Evolutionary conservation across 306 rosid species (phyloP), one percentile per base, ranked within the genome.

Genomic region (Ormosia emarginata): DNA sequence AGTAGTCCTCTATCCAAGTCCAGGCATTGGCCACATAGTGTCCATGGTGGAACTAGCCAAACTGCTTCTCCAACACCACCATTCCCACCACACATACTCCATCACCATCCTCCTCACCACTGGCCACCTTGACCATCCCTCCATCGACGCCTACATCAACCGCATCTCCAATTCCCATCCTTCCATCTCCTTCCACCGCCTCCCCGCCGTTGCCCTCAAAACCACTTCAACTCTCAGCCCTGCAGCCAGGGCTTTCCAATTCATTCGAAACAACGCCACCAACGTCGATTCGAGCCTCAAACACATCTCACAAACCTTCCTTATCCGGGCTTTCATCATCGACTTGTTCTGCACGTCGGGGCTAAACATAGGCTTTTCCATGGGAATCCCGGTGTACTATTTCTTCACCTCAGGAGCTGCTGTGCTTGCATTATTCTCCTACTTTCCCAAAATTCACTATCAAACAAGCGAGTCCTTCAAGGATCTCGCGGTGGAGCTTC

Each of bases 341-440:
- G 87, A 84, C 12, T 36, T 84, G 36, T 84, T 79, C 32, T 84
- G 87, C 36, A 37, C 72, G 0, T 39, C 84, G 17, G 77, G 78
- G 0, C 37, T 79, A 24, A 62, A 40, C 4, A 0, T 44, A 0
- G 84, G 68, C n/a, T 24, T 77, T 1, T 8, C 52, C 0, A 7
- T 79, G 1, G 55, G 17, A 30, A 79, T 84, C 18, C 84, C 87
- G 0, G 81, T 79, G 0, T 79, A 74, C 74, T 84, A 47, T 55
- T 84, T 79, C 73, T 47, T 84, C 81, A 37, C 84, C 2, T 84
- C 84, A 2, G 81, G 87, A 2, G 81, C 87, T 14, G 81, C 81
- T 2, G 53, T 17, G 15, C 67, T 84, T 2, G 33, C 87, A 0
- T n/a, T 79, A 0, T 67, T 1, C 33, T 66, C 67, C 24, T 79